phyloP scores from a whole-genome alignment of 768 basidiomycete species.

The Lactifluus pinguis region DNA sequence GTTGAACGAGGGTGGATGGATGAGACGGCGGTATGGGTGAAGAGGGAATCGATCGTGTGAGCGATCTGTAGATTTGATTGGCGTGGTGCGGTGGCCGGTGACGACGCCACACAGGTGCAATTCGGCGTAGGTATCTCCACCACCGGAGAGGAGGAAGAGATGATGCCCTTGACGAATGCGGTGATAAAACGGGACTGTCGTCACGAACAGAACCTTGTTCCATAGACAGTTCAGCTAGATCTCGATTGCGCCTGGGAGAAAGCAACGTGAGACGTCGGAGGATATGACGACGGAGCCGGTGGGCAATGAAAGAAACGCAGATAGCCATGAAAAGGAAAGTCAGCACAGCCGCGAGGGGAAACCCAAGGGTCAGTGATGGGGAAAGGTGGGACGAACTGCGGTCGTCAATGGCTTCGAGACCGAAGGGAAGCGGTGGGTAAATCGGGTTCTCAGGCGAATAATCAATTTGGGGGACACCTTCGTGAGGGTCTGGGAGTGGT shows the following conservation, averaged over 20 bases:
- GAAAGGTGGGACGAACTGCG: conserved; percentile 60
- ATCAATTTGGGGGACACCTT: conserved; percentile 30
- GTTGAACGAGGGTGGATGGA: conserved; percentile 14
- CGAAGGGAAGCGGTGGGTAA: conserved; percentile 47
- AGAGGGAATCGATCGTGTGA: conserved; percentile 21
- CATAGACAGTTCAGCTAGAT: conserved; percentile 24
- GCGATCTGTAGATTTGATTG: conserved; percentile 14
- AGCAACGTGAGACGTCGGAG: conserved; percentile 25
- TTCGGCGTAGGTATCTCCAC: conserved; percentile 5
- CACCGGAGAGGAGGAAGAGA: conserved; percentile 1
- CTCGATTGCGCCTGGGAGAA: conserved; percentile 21
- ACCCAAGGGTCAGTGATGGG: conserved; percentile 55
- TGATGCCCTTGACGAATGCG: neutral
- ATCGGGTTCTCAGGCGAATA: conserved; percentile 53
- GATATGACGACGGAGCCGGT: conserved; percentile 51
- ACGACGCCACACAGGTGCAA: conserved; percentile 13
- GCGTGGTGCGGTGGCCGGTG: conserved; percentile 8
- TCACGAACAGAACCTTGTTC: conserved; percentile 23
- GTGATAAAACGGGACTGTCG: neutral
- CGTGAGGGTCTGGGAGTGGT: conserved; percentile 57
- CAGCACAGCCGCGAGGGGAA: conserved; percentile 57
- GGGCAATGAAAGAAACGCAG: conserved; percentile 36
- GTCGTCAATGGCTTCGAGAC: conserved; percentile 53
- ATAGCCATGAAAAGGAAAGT: conserved; percentile 42
- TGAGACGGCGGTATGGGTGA: conserved; percentile 25